These are phyloP conservation scores for Pythium apleroticum DNA, from an alignment of 352 stramenopile species.

Conservation along the genomic window DNA sequence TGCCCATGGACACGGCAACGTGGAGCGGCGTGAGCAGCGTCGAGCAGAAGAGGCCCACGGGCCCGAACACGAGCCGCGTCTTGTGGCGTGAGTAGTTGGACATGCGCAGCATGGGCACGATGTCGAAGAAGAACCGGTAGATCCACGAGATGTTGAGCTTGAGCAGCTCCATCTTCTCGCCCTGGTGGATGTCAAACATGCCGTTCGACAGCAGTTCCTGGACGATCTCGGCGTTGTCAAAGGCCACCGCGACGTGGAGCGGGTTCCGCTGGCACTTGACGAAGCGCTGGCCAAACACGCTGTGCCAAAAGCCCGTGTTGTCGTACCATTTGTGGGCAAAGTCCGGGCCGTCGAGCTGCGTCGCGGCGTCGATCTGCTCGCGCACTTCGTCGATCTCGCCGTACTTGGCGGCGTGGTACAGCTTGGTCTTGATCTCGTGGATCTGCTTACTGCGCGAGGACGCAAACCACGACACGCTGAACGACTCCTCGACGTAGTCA, in stretches of 20 bases:
- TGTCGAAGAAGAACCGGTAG: conserved; percentile 64
- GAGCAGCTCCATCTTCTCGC: conserved; percentile 76
- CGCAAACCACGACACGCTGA: conserved; percentile 42
- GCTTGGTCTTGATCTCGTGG: conserved; percentile 45
- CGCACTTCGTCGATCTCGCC: conserved; percentile 59
- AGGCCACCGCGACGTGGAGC: conserved; percentile 72
- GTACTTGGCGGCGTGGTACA: conserved; percentile 68
- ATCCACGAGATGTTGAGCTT: conserved; percentile 66
- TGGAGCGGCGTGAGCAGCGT: conserved; percentile 76
- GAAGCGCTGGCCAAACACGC: conserved; percentile 29
- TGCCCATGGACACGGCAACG: conserved; percentile 65
- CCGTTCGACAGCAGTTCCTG: conserved; percentile 55
- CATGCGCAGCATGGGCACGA: conserved; percentile 54
- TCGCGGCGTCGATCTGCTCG: conserved; percentile 43
- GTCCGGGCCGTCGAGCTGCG: conserved; percentile 51
- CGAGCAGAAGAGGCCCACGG: conserved; percentile 51
- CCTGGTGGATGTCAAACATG: conserved; percentile 66
- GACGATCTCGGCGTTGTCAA: conserved; percentile 66
- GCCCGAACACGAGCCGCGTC: conserved; percentile 53
- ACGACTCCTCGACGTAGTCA: conserved; percentile 63
- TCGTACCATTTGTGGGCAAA: conserved; percentile 74
- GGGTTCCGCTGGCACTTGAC: conserved; percentile 61
- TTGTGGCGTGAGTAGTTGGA: conserved; percentile 42
- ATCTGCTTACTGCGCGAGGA: conserved; percentile 39
- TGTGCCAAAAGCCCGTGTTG: conserved; percentile 24